Conservation (phyloP, 2,329 filamentous ascomycete species). For the Alternaria sp. region DNA sequence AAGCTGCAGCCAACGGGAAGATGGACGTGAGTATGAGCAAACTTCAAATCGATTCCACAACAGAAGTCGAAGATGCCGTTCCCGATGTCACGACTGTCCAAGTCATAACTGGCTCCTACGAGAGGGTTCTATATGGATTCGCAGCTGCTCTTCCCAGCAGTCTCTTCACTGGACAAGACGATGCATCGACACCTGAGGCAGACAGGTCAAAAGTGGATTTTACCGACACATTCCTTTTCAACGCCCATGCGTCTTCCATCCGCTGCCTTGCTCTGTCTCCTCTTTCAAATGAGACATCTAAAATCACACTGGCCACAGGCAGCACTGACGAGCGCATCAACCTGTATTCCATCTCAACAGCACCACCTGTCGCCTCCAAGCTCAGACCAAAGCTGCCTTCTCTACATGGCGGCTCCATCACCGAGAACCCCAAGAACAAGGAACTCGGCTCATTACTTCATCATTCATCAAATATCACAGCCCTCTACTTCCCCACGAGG, state of each 20-base stretch:
- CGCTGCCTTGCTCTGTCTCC: conserved; percentile 84
- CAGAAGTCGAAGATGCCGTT: conserved; percentile 13
- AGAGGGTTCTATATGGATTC: conserved; percentile 88
- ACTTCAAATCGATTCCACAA: conserved; percentile 14
- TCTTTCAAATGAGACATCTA: conserved; percentile 75
- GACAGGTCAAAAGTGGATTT: conserved; percentile 65
- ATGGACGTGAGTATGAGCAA: conserved; percentile 30
- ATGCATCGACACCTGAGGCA: conserved; percentile 26
- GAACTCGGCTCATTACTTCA: conserved; percentile 88
- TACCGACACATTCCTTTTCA: conserved; percentile 93
- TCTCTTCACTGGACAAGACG: conserved; percentile 40
- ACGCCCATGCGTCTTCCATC: conserved; percentile 89
- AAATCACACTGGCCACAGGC: conserved; percentile 88
- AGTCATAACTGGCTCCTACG: conserved; percentile 92
- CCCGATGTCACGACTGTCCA: conserved; percentile 67
- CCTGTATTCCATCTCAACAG: conserved; percentile 81
- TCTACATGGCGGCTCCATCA: conserved; percentile 75
- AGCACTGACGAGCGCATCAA: conserved; percentile 95
- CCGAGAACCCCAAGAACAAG: conserved; percentile 85
- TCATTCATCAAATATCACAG: conserved; percentile 82
- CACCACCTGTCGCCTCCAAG: conserved; percentile 64
- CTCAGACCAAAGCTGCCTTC: conserved; percentile 68
- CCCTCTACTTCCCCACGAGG: conserved; percentile 81
- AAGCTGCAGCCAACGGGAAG: conserved; percentile 26
- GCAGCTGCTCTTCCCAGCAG: conserved; percentile 71